Evolutionary conservation across 176 grass and related monocot species (phyloP).

Genomic region (Oryza officinalis): DNA sequence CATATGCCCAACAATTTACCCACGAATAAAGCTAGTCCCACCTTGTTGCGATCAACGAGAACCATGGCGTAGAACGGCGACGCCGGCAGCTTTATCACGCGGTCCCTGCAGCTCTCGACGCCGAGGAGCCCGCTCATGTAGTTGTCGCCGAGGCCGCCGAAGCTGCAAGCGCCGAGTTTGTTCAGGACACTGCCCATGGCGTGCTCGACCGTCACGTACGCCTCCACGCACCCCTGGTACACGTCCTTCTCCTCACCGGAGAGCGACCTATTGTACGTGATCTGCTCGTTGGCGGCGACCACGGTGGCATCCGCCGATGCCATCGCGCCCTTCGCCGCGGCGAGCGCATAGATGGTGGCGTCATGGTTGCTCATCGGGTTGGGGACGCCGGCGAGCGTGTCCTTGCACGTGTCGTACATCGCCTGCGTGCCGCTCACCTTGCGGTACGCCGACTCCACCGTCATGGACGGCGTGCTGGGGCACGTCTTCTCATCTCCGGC

Average conservation of each 20-base stretch:
- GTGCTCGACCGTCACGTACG: neutral
- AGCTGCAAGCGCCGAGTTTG: neutral
- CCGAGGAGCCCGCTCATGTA: neutral
- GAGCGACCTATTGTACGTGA: neutral
- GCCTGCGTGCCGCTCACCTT: neutral
- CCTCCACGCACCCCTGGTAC: neutral
- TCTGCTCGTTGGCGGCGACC: neutral
- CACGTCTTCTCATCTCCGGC: neutral
- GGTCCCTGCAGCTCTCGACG: conserved; percentile 7
- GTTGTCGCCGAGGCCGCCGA: neutral
- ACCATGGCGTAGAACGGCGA: conserved; percentile 2
- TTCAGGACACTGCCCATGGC: neutral
- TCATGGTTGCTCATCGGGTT: neutral
- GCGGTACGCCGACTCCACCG: neutral
- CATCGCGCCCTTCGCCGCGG: neutral
- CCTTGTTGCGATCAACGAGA: conserved; percentile 17
- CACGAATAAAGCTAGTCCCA: neutral
- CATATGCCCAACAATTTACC: neutral
- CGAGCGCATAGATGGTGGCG: conserved; percentile 22
- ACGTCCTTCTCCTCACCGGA: neutral
- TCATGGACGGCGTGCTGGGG: neutral
- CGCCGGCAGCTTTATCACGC: neutral
- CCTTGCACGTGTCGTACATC: conserved; percentile 14
- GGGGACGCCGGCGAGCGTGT: neutral
- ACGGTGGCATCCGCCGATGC: neutral